phyloP scores from a whole-genome alignment of 257 asterid species.

The Nicotiana otophora region DNA sequence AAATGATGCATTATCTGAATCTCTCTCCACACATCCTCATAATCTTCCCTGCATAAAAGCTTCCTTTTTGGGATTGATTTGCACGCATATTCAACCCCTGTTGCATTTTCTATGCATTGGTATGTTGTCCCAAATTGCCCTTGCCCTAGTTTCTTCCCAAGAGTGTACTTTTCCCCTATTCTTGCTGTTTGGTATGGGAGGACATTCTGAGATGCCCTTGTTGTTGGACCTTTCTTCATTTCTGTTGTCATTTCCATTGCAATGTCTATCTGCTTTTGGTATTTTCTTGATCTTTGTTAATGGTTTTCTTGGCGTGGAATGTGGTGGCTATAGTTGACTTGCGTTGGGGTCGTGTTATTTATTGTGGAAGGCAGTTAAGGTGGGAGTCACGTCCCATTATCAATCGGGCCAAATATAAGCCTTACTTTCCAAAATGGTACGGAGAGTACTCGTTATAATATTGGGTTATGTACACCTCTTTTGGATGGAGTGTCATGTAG shows the following conservation, averaged over 20 bases:
- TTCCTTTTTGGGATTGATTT: conserved; percentile 18
- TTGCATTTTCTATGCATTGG: conserved; percentile 13
- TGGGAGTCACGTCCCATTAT: neutral
- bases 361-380: too few species aligned
- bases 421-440: too few species aligned
- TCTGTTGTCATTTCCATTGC: neutral
- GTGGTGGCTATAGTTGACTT: too few species aligned
- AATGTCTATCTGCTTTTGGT: too few species aligned
- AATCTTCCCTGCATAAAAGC: conserved; percentile 12
- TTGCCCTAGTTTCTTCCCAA: conserved; percentile 21
- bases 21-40: conserved; percentile 25
- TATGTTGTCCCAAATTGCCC: conserved; percentile 27
- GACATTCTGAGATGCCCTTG: conserved; percentile 9
- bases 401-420: neutral
- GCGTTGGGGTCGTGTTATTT: too few species aligned
- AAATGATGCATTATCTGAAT: conserved; percentile 23
- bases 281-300: too few species aligned
- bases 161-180: conserved; percentile 12
- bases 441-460: too few species aligned
- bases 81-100: conserved; percentile 19
- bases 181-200: conserved; percentile 17
- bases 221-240: neutral
- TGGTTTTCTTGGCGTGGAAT: too few species aligned
- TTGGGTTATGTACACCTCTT: too few species aligned
- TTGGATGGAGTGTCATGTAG: too few species aligned